Evolutionary conservation across 208 protist species (phyloP), one percentile per base, ranked within the genome.

Genomic region (Trypanosoma caninum): DNA sequence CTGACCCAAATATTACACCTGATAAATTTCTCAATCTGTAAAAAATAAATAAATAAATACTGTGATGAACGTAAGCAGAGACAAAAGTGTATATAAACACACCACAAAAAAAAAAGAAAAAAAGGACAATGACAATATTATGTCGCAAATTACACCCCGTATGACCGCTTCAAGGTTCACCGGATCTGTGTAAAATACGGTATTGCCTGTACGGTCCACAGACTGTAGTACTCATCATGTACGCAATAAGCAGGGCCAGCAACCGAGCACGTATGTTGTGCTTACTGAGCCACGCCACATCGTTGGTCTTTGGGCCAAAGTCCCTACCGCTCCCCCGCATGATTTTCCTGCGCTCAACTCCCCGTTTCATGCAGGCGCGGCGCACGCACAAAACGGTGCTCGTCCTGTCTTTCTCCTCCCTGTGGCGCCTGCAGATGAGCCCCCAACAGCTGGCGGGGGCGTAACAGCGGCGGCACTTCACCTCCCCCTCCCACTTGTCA

Each of bases 261-360:
- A 65, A 61, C 41, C 65, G 65, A 23, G 65, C 65, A 22, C 65
- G 65, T 30, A 50, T 55, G 34, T 71, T 71, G 7, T 58, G 56
- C 22, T 54, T 56, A 40, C 59, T 71, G 4, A 71, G 33, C 55
- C 65, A 71, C 25, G 55, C 38, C 8, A 71, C 57, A 27, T 59
- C 50, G 31, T 71, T 71, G 14, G 4, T 28, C 20, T 14, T 2
- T 20, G 45, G 35, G 1, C 61, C 41, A 11, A 3, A 41, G 16
- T 53, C 18, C 6, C 31, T 23, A 20, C 33, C 35, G 37, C 46
- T 23, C 14, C 37, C 8, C 4, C 58, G 11, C 14, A 50, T 34
- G 13, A 50, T 37, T n/a, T 5, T 38, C 18, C 51, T 56, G 2
- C 65, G 65, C 33, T 20, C 7, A 11, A 64, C 40, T 41, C 57